phyloP scores from a whole-genome alignment of 306 rosid genomes.

The Inga oerstediana region DNA sequence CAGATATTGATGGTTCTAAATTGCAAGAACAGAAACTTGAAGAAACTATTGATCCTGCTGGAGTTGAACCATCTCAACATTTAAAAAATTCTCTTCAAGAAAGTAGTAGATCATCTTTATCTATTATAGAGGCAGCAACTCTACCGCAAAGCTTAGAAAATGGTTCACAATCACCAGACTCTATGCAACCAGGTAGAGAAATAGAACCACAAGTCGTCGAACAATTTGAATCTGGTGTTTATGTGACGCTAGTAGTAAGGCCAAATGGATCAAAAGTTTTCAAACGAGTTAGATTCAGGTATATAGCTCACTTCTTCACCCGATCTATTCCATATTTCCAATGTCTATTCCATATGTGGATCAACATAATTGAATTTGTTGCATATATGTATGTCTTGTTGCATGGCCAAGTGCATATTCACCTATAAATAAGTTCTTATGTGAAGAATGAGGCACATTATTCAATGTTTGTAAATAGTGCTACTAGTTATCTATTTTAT shows the following conservation, averaged over 20 bases:
- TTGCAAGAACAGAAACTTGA: conserved; percentile 18
- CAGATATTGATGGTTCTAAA: conserved; percentile 29
- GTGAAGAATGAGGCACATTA: not conserved
- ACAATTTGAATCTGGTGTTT: conserved; percentile 75
- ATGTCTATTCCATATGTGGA: too few species aligned
- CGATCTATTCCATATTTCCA: not conserved
- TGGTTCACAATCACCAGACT: conserved; percentile 31
- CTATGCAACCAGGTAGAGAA: conserved; percentile 17
- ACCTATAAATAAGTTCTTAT: not conserved
- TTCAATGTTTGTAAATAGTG: not conserved
- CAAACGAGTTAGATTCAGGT: conserved; percentile 75
- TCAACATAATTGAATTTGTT: not conserved
- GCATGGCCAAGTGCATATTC: not conserved
- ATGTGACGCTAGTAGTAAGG: conserved; percentile 47
- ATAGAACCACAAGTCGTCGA: conserved; percentile 55
- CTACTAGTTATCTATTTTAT: not conserved
- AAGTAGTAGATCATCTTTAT: conserved; percentile 28
- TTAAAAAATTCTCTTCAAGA: conserved; percentile 27
- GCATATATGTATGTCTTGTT: not conserved
- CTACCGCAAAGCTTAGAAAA: conserved; percentile 48
- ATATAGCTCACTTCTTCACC: not conserved
- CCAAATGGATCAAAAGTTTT: conserved; percentile 47
- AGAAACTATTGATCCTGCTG: conserved; percentile 20
- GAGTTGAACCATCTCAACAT: conserved; percentile 21
- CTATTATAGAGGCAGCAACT: conserved; percentile 28